These are phyloP conservation scores for Megacollybia marginata DNA, from an alignment of 768 basidiomycete genomes.

Conservation along the genomic window DNA sequence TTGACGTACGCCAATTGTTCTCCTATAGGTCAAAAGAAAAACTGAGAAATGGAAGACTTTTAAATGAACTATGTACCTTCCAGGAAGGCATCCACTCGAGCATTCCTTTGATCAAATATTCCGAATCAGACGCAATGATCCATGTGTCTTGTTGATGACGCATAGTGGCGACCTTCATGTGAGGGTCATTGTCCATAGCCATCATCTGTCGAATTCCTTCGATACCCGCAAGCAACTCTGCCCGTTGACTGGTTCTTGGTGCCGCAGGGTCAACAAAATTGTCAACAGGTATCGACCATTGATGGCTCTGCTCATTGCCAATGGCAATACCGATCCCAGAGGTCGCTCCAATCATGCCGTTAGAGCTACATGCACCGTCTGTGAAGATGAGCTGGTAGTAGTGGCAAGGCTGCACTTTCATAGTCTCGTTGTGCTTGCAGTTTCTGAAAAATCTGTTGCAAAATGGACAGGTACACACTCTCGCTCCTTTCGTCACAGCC, in stretches of 20 bases:
- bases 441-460: no score
- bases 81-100: not conserved
- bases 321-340: not conserved
- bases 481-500: no score
- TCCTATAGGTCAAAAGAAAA: no score
- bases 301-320: not conserved
- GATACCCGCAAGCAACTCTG: not conserved
- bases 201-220: not conserved
- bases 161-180: not conserved
- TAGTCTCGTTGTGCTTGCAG: no score
- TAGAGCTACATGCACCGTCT: not conserved
- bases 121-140: not conserved
- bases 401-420: no score
- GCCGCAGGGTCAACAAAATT: not conserved
- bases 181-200: not conserved
- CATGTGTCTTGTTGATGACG: not conserved
- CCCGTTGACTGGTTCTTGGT: not conserved
- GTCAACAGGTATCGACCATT: not conserved
- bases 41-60: no score
- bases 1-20: not conserved
- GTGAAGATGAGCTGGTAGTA: not conserved
- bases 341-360: not conserved
- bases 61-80: not conserved
- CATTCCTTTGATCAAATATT: not conserved
- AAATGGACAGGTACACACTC: no score